These are phyloP conservation scores for Yarrowia alimentaria DNA, from an alignment of 805 yeast genomes.

Conservation along the genomic window DNA sequence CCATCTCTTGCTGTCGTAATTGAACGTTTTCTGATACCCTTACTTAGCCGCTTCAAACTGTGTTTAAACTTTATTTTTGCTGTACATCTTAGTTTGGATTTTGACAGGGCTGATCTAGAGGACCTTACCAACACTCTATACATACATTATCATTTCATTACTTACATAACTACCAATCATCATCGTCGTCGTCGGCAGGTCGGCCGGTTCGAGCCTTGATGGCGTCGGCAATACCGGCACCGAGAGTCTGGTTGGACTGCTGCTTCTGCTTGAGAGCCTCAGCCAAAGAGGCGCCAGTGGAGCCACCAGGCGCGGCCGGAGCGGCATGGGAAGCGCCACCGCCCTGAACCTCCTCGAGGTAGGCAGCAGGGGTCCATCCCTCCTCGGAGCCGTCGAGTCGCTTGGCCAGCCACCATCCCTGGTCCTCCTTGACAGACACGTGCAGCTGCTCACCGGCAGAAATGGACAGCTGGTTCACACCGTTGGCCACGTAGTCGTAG, in stretches of 20 bases:
- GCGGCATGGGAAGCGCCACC: constrained; percentile 36
- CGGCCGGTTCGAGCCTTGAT: constrained; percentile 70
- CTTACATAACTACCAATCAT: constrained; percentile 37
- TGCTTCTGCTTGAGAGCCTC: constrained; percentile 65
- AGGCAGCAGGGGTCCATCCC: constrained; percentile 99
- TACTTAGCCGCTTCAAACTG: constrained; percentile 1
- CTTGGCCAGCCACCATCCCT: constrained; percentile 94
- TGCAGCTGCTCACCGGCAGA: constrained; percentile 72
- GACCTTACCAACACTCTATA: too few relatives aligned
- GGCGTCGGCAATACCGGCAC: constrained; percentile 88
- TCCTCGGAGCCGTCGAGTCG: constrained; percentile 69
- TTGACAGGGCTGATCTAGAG: too few relatives aligned
- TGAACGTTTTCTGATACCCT: too few relatives aligned
- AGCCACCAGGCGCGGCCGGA: constrained; percentile 33
- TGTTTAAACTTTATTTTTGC: neutral
- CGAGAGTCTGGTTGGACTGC: constrained; percentile 59
- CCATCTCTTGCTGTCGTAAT: too few relatives aligned
- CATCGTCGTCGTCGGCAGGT: constrained; percentile 61
- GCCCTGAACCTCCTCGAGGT: constrained; percentile 48
- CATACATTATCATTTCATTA: constrained; percentile 2
- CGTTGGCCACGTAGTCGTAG: constrained; percentile 85
- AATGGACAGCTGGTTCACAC: constrained; percentile 78
- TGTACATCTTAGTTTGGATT: too few relatives aligned
- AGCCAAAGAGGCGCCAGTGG: constrained; percentile 58
- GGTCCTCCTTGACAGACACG: constrained; percentile 68